Evolutionary conservation across 768 basidiomycete genomes (phyloP).

Genomic region (Ramaria sp.): DNA sequence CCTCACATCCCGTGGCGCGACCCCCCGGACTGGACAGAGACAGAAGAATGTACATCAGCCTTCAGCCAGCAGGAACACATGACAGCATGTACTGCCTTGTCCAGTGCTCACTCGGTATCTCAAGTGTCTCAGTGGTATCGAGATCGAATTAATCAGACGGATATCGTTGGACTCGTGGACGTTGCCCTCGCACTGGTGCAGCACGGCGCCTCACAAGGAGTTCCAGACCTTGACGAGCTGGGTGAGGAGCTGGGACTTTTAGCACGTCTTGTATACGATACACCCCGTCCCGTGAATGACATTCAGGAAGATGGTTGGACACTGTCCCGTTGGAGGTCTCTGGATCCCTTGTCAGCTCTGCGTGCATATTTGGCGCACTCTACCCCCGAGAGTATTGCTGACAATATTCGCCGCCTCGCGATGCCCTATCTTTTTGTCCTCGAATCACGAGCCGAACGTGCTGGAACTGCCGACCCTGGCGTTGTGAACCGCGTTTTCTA

Average conservation of each 20-base stretch:
- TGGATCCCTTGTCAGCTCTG: constrained; percentile 57
- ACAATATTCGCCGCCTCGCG: constrained; percentile 66
- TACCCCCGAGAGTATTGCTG: constrained; percentile 49
- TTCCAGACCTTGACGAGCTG: constrained; percentile 69
- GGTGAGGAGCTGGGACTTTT: constrained; percentile 90
- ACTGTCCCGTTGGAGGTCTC: constrained; percentile 57
- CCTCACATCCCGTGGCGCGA: constrained; percentile 36
- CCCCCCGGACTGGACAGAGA: constrained; percentile 51
- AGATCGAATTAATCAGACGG: constrained; percentile 32
- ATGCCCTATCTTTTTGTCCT: constrained; percentile 91
- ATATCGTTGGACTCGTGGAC: constrained; percentile 65
- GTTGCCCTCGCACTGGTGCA: constrained; percentile 71
- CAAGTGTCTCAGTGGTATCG: constrained; percentile 71
- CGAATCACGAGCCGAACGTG: constrained; percentile 78
- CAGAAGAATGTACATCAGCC: constrained; percentile 29
- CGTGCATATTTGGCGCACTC: constrained; percentile 69
- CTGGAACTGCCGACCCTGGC: constrained; percentile 55
- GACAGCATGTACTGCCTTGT: neutral
- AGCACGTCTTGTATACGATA: constrained; percentile 79
- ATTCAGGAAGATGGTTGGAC: constrained; percentile 52
- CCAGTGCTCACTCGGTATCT: constrained; percentile 20
- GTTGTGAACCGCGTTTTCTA: constrained; percentile 58
- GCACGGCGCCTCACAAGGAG: constrained; percentile 72
- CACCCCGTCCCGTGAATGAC: constrained; percentile 33
- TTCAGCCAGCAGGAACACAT: constrained; percentile 18